These are phyloP conservation scores for Curvularia hawaiiensis DNA, from an alignment of 2,329 filamentous ascomycete species.

Conservation along the genomic window DNA sequence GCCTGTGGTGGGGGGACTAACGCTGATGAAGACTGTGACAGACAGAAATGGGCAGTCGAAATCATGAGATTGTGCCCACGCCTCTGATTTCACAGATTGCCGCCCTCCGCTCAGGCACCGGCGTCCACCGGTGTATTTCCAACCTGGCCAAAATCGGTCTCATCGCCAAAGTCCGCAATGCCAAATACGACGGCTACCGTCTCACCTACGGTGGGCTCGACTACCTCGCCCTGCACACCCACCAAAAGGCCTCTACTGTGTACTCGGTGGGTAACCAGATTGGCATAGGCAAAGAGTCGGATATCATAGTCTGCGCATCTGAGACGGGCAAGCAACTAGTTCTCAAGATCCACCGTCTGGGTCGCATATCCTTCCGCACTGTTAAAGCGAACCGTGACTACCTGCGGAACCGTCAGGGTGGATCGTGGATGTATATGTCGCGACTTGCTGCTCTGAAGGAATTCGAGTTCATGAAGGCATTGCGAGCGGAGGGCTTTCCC, in stretches of 20 bases:
- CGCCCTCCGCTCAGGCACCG: constrained; percentile 72
- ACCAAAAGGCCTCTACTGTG: constrained; percentile 77
- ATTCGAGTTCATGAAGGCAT: constrained; percentile 89
- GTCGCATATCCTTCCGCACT: constrained; percentile 94
- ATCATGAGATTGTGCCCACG: constrained; percentile 96
- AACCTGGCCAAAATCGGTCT: constrained; percentile 88
- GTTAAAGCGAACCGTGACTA: constrained; percentile 98
- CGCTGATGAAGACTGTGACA: constrained; percentile 51
- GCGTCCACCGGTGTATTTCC: constrained; percentile 86
- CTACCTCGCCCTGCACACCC: constrained; percentile 92
- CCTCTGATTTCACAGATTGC: constrained; percentile 83
- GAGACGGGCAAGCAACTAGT: constrained; percentile 77
- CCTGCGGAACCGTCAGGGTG: constrained; percentile 77
- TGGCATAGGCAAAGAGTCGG: constrained; percentile 95
- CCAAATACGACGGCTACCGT: constrained; percentile 96
- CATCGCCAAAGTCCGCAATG: constrained; percentile 92
- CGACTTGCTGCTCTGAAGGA: constrained; percentile 92
- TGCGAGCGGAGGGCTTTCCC: constrained; percentile 82
- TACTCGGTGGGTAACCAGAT: constrained; percentile 95
- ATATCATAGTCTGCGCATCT: constrained; percentile 92
- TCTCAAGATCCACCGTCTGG: constrained; percentile 94
- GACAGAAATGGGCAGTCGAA: constrained; percentile 93
- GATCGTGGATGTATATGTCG: constrained; percentile 98
- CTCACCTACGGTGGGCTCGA: constrained; percentile 96
- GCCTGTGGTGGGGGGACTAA: constrained; percentile 41